These are phyloP conservation scores for Thymus quinquecostatus DNA, from an alignment of 257 asterid genomes.

Conservation along the genomic window DNA sequence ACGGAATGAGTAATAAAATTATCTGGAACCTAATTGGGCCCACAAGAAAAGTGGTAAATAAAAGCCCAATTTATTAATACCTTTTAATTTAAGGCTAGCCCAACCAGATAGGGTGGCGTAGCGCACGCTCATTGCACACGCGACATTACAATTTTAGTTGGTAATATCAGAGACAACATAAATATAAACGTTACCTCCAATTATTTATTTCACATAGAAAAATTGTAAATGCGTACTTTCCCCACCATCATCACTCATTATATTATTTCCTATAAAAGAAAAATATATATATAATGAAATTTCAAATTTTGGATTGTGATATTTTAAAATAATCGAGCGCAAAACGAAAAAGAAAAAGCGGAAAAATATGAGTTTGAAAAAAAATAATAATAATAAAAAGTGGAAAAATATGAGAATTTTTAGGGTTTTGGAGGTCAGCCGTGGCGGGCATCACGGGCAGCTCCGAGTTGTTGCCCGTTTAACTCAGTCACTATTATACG, in stretches of 20 bases:
- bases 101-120: neutral
- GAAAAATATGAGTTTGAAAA: neutral
- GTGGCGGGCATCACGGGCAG: constrained; percentile 46
- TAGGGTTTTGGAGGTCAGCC: constrained; percentile 35
- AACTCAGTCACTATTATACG: constrained; percentile 21
- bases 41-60: neutral
- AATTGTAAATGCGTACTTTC: neutral
- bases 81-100: neutral
- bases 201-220: neutral
- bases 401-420: neutral
- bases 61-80: neutral
- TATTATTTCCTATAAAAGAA: neutral
- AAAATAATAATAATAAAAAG: neutral
- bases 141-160: neutral
- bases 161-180: neutral
- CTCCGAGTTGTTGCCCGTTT: constrained; percentile 40
- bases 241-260: neutral
- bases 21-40: neutral
- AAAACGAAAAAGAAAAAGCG: neutral
- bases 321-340: neutral
- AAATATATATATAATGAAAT: neutral
- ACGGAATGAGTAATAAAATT: too few relatives aligned
- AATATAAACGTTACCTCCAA: neutral
- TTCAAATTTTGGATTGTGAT: neutral
- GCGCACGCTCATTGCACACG: neutral